Evolutionary conservation across 169 alveolate species (phyloP), one percentile per base, ranked within the genome.

Genomic region (Ichthyophthirius multifiliis): DNA sequence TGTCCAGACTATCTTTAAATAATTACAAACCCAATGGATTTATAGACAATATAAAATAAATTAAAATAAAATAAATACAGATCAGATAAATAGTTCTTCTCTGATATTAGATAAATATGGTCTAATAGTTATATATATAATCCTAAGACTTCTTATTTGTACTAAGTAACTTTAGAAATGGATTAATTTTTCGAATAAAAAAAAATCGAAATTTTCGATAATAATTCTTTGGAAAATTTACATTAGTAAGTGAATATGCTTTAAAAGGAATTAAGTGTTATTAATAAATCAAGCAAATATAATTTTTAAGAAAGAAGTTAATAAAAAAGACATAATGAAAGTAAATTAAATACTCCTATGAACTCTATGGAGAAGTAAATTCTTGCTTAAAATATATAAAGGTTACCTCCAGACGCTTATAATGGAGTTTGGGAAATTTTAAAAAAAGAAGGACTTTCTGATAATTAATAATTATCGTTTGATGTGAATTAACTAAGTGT

Each of bases 11-110:
- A 92, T 76, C 89, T 86, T 74, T 73, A 85, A 32, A 87, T 86
- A 9, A 92, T 94, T 43, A 85, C 85, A 46, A 92, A 89, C 37
- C 96, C 97, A 0, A 86, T 92, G 83, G 92, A 86, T 62, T 65
- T 90, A 65, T 34, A 78, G 0, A 84, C 88, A 32, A 65, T 90
- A 45, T 89, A 87, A 75, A 67, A 65, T 43, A 77, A 83, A 41
- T 34, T 87, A 18, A 83, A 80, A 47, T 55, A 71, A 31, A 76
- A 64, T 30, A 65, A 74, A 32, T 87, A 87, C 47, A 15, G 30
- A 5, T 37, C 80, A 30, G 41, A 46, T 20, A 65, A 43, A 47
- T 77, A 87, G 20, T 83, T 87, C 62, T 80, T 74, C 13, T 44
- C 74, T 73, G 93, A 87, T 75, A 43, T 87, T 39, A 80, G 89